Percentiles rank a stretch among this genome's conserved stretches.
phyloP scores from a whole-genome alignment of 2,329 filamentous ascomycete genomes.

The Fusarium sp. region DNA sequence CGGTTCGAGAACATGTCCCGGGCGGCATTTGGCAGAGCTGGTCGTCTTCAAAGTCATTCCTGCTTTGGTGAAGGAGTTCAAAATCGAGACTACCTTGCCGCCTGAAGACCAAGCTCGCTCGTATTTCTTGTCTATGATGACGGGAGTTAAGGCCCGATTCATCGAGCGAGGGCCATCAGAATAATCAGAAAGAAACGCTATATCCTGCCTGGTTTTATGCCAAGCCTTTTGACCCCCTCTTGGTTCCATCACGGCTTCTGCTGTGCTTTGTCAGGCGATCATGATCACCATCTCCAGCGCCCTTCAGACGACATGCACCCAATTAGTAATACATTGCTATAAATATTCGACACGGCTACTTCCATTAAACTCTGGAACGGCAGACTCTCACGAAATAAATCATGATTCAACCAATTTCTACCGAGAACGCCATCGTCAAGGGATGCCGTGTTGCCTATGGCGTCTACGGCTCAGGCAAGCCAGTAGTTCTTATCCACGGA shows the following conservation, averaged over 20 bases:
- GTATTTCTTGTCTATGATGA: constrained; percentile 68
- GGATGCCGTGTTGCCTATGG: constrained; percentile 49
- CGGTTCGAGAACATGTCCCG: constrained; percentile 64
- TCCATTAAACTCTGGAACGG: not conserved
- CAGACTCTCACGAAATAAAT: not conserved
- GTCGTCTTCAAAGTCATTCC: constrained; percentile 61
- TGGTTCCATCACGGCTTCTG: not conserved
- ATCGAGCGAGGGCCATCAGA: constrained; percentile 11
- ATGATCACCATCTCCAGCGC: constrained; percentile 7
- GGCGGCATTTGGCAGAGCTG: constrained; percentile 64
- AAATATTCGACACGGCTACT: not conserved
- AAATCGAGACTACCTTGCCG: constrained; percentile 58
- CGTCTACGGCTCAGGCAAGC: constrained; percentile 45
- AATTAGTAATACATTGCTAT: constrained; percentile 36
- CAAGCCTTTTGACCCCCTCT: not conserved
- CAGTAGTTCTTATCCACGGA: constrained; percentile 52
- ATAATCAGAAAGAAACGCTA: rapidly evolving
- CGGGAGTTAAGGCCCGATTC: constrained; percentile 61
- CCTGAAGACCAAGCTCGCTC: constrained; percentile 56
- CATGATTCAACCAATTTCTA: constrained; percentile 45
- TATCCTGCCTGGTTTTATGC: rapidly evolving
- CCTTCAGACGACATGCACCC: constrained; percentile 34
- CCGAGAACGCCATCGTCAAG: constrained; percentile 47
- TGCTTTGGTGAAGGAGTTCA: constrained; percentile 60
- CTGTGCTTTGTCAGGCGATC: no score